phyloP scores from a whole-genome alignment of 805 yeast genomes.

The Myxozyma udenii region DNA sequence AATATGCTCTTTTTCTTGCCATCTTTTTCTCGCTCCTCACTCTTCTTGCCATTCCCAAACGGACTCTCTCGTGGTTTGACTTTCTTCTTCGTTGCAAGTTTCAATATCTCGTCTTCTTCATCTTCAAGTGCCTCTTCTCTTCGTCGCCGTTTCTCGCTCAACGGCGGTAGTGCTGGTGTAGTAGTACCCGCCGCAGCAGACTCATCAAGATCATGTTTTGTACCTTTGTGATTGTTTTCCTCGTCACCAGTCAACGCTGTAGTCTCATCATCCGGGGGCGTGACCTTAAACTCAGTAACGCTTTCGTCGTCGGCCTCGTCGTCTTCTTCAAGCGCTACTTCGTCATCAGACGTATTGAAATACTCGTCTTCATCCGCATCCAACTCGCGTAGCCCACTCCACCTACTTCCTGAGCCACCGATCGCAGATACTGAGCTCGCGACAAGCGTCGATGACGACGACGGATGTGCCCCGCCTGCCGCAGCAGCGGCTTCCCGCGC shows the following conservation, averaged over 20 bases:
- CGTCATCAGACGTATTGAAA: constrained; percentile 31
- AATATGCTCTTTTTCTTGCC: constrained; percentile 12
- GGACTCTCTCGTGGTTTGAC: neutral
- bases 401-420: constrained; percentile 8
- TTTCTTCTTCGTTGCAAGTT: constrained; percentile 12
- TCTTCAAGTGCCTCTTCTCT: constrained; percentile 13
- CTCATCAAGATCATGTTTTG: no score
- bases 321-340: neutral
- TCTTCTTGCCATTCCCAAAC: neutral
- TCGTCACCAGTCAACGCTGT: neutral
- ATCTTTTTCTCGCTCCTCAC: neutral
- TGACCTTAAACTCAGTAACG: neutral
- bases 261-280: neutral
- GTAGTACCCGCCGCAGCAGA: neutral
- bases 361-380: constrained; percentile 26
- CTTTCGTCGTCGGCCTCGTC: neutral
- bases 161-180: neutral
- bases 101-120: constrained; percentile 25
- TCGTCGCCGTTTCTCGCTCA: constrained; percentile 26
- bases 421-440: neutral
- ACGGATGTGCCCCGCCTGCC: no score
- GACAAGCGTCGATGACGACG: neutral
- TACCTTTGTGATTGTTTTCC: constrained; percentile 2
- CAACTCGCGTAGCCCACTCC: constrained; percentile 14
- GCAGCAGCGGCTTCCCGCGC: constrained; percentile 3